Conservation (phyloP, 441 rosid genomes). For the Flueggea neowawraea region DNA sequence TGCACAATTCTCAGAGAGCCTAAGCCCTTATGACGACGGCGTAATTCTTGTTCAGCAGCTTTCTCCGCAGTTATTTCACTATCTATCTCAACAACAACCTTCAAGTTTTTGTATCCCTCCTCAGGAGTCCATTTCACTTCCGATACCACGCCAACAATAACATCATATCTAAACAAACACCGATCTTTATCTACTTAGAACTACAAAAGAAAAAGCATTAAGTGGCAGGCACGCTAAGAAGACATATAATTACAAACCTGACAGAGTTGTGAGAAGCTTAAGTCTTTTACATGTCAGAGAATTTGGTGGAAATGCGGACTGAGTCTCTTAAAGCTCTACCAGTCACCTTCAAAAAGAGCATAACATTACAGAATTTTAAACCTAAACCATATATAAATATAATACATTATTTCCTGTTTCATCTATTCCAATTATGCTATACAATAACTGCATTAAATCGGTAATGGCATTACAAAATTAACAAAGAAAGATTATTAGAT, state of each 20-base stretch:
- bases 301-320: slow-evolving; percentile 66
- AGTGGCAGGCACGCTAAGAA: not conserved
- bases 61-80: slow-evolving; percentile 67
- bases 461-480: not conserved
- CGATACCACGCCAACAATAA: slow-evolving; percentile 83
- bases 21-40: slow-evolving; percentile 74
- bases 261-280: slow-evolving; percentile 58
- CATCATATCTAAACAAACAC: slow-evolving; percentile 59
- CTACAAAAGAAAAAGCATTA: too few species aligned
- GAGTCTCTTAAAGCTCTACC: slow-evolving; percentile 89
- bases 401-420: too few species aligned
- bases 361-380: not conserved
- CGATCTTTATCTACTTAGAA: too few species aligned
- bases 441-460: not conserved
- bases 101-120: slow-evolving; percentile 75
- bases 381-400: too few species aligned
- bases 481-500: not conserved
- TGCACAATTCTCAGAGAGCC: slow-evolving; percentile 64
- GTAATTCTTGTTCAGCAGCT: slow-evolving; percentile 75
- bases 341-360: slow-evolving; percentile 54
- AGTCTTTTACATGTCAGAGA: slow-evolving; percentile 74
- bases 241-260: slow-evolving; percentile 37
- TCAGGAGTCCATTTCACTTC: slow-evolving; percentile 83
- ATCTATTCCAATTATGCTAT: not conserved
- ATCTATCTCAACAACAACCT: slow-evolving; percentile 86